Conservation (phyloP, 2,329 filamentous ascomycete genomes). For the Neofusicoccum ribis region DNA sequence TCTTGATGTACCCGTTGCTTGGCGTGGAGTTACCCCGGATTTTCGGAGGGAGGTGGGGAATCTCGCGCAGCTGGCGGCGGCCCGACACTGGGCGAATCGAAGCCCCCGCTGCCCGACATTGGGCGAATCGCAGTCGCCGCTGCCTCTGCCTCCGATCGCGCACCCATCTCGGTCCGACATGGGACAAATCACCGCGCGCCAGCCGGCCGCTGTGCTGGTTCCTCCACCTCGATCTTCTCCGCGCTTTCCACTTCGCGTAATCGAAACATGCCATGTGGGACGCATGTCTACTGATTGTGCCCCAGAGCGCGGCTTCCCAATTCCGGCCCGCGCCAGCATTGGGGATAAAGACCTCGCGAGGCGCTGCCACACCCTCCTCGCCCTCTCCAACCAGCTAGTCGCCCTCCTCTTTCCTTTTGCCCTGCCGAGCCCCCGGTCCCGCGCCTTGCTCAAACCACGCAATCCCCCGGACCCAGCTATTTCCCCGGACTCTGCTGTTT, state of each 20-base stretch:
- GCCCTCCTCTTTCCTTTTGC: neutral
- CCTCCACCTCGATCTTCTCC: neutral
- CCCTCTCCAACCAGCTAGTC: neutral
- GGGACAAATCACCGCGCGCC: neutral
- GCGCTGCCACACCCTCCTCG: neutral
- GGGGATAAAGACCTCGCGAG: neutral
- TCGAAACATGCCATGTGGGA: neutral
- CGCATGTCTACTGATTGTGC: neutral
- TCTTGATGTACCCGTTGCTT: neutral
- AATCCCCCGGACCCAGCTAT: neutral
- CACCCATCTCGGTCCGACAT: neutral
- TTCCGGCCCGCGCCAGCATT: neutral
- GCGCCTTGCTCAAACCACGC: neutral
- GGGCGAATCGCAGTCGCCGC: neutral
- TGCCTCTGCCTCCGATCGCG: neutral
- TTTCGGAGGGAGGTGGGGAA: neutral
- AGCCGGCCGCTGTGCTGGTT: neutral
- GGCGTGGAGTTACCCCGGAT: slow-evolving; percentile 13
- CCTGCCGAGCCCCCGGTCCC: neutral
- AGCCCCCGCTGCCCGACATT: neutral
- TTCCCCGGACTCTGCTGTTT: neutral
- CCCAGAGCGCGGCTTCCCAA: neutral
- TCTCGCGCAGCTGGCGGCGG: neutral
- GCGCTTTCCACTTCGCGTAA: neutral
- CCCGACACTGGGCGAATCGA: neutral